Evolutionary conservation across 2,329 filamentous ascomycete species (phyloP), one percentile per base, ranked within the genome.

Genomic region (Cytospora paraplurivora): DNA sequence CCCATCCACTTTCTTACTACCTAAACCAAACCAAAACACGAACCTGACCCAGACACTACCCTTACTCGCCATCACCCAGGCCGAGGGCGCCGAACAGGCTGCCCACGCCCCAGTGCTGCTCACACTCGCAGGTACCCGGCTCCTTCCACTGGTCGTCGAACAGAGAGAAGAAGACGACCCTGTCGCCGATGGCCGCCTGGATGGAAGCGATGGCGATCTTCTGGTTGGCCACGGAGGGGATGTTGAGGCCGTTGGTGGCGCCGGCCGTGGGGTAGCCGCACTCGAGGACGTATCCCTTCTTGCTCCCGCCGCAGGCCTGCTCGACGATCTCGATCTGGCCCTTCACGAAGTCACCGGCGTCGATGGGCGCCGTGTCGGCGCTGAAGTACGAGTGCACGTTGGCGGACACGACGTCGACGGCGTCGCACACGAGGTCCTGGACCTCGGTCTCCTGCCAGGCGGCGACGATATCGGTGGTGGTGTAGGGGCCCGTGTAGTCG

Each of bases 351-450:
- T 80, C 75, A 74, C 94, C 94, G 62, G 93, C 93, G 57, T 84
- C 72, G 4, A 77, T 72, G 66, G 93, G 85, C 32, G 78, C 73
- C 68, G 88, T 83, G 64, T 84, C 79, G 53, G 86, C 74, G 82
- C 96, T 96, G 89, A 97, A 98, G 89, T 90, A 97, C 70, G 93
- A 88, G 81, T 98, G 93, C 72, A 96, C 87, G 84, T 97, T 97
- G 77, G 87, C 88, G 77, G 89, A 91, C 44, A 92, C 84, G 66
- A 96, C 81, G 74, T 97, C 93, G 64, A 97, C 82, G 71, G 82
- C 84, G 41, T 72, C 71, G 84, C 94, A 97, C 67, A 97, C 83
- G 56, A 77, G 77, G 37, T 74, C 71, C 62, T 82, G 68, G 64
- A 83, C 84, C 68, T 88, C 82, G 59, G 79, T 69, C 74, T 88